Evolutionary conservation across 306 rosid genomes (phyloP).

Genomic region (Lathyrus aphaca): DNA sequence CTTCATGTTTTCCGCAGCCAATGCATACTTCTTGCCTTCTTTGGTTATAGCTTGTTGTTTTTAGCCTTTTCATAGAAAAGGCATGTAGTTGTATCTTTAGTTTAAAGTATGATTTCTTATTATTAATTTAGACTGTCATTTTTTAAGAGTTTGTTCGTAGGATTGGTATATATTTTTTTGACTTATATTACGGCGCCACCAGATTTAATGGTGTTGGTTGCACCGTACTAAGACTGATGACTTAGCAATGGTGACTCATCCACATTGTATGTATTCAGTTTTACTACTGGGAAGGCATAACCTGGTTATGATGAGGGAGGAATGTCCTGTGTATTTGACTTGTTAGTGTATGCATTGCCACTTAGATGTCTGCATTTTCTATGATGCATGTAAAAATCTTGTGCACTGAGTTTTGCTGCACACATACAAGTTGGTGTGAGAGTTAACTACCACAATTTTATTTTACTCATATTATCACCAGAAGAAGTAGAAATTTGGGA

Average conservation of each 20-base stretch:
- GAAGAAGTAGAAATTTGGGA: neutral
- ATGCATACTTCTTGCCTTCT: neutral
- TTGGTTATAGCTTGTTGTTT: neutral
- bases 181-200: neutral
- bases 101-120: neutral
- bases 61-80: neutral
- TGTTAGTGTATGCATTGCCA: neutral
- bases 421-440: neutral
- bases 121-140: neutral
- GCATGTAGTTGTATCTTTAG: neutral
- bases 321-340: neutral
- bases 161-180: neutral
- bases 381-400: slow-evolving; percentile 17
- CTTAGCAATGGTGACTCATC: neutral
- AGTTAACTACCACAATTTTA: neutral
- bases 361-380: slow-evolving; percentile 1
- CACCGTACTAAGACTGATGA: neutral
- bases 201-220: neutral
- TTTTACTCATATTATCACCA: neutral
- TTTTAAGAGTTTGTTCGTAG: neutral
- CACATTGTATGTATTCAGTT: slow-evolving; percentile 1
- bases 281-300: slow-evolving; percentile 1
- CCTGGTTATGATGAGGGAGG: neutral
- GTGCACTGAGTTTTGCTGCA: slow-evolving; percentile 12
- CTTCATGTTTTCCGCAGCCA: neutral